A percentile compares a stretch with the other conserved stretches of the same genome.
Conservation (phyloP, 78 protist genomes). For the Carpediemonas membranifera region DNA sequence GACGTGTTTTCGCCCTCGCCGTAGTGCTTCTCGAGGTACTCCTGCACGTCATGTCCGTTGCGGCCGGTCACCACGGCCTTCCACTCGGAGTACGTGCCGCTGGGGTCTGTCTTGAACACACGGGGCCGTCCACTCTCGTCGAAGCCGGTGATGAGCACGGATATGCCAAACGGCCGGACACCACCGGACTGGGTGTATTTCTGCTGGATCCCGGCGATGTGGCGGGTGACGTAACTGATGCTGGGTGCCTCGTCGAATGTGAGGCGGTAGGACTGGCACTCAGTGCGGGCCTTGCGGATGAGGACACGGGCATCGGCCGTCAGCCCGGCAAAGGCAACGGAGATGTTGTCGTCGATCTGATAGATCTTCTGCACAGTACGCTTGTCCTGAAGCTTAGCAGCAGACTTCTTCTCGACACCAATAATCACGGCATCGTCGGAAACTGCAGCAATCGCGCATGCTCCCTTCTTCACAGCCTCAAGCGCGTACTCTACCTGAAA, state of each 20-base stretch:
- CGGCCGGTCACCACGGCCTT: constrained; percentile 9
- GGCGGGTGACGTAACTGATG: constrained; percentile 74
- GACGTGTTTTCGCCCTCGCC: background rate
- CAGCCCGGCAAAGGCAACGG: constrained; percentile 88
- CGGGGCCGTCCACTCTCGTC: constrained; percentile 26
- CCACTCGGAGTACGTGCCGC: constrained; percentile 84
- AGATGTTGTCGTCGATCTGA: constrained; percentile 81
- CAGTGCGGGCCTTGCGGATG: constrained; percentile 71
- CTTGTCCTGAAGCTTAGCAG: constrained; percentile 78
- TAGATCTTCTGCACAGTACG: constrained; percentile 89
- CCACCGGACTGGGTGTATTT: constrained; percentile 94
- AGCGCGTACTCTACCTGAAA: constrained; percentile 91
- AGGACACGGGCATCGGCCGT: constrained; percentile 92
- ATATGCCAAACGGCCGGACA: constrained; percentile 94
- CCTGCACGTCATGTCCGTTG: constrained; percentile 77
- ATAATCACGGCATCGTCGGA: constrained; percentile 70
- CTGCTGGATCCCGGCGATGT: constrained; percentile 52
- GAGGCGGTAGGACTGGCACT: constrained; percentile 86
- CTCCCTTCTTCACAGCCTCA: constrained; percentile 97
- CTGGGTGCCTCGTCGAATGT: constrained; percentile 81
- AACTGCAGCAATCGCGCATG: constrained; percentile 74
- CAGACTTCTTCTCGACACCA: constrained; percentile 74
- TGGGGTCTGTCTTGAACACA: constrained; percentile 89
- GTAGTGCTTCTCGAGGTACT: constrained; percentile 61
- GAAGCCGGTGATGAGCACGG: constrained; percentile 85